Percentiles rank a stretch among this genome's conserved stretches.
These are phyloP conservation scores for Aspergillus quadricinctus DNA, from an alignment of 2,329 filamentous ascomycete species.

Conservation along the genomic window DNA sequence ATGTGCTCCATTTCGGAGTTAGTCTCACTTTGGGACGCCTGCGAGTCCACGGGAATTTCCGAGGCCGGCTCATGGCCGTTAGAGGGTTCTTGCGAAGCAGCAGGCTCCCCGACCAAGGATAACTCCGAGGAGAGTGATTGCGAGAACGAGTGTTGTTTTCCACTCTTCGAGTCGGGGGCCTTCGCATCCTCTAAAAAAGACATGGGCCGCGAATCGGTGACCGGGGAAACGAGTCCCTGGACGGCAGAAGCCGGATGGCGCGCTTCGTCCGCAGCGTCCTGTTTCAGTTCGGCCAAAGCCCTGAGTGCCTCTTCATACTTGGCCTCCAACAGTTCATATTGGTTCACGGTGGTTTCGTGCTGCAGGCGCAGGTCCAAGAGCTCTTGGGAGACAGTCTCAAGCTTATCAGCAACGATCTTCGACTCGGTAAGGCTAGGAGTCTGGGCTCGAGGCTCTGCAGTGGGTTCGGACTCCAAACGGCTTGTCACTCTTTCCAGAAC, in stretches of 20 bases:
- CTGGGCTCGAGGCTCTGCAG: constrained; percentile 36
- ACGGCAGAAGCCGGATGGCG: constrained; percentile 51
- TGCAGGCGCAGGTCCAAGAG: constrained; percentile 85
- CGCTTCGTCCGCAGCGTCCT: constrained; percentile 77
- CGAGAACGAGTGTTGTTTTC: constrained; percentile 69
- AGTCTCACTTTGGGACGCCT: constrained; percentile 34
- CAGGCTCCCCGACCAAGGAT: constrained; percentile 78
- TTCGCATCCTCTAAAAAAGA: constrained; percentile 82
- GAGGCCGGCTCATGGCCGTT: constrained; percentile 48
- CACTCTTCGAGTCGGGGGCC: constrained; percentile 66
- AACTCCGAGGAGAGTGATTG: constrained; percentile 92
- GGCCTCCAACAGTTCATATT: constrained; percentile 74
- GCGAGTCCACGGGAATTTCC: constrained; percentile 21
- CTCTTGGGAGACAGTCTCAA: constrained; percentile 87
- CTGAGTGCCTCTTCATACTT: constrained; percentile 91
- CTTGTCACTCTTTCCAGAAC: constrained; percentile 33
- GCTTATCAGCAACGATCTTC: constrained; percentile 84
- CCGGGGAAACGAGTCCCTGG: constrained; percentile 40
- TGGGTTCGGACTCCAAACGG: constrained; percentile 20
- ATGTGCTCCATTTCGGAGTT: constrained; percentile 67
- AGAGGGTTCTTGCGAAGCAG: constrained; percentile 59
- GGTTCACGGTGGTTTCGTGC: constrained; percentile 76
- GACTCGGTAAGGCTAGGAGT: constrained; percentile 71
- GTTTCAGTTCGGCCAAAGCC: constrained; percentile 69
- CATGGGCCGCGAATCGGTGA: constrained; percentile 54